Evolutionary conservation across 345 rosid species (phyloP), one percentile per base, ranked within the genome.

Genomic region (Linum trigynum): DNA sequence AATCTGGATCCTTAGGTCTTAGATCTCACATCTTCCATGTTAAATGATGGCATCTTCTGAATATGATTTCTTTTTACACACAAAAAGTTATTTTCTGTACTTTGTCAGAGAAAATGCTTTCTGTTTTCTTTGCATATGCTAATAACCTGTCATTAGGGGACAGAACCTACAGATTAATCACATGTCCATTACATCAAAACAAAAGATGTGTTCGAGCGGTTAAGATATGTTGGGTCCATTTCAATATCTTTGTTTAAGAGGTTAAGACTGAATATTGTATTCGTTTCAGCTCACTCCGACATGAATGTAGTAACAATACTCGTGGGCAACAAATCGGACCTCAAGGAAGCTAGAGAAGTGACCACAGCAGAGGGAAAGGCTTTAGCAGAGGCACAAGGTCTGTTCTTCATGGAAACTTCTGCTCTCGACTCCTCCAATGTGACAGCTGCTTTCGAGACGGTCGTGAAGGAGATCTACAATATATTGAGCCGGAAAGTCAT

Each of bases 361-460:
- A 14, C 65, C 12, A 60, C 59, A 3, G 71, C 65, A 45, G 71
- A 67, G 60, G 71, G 71, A 45, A 67, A 67, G 42, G 36, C 59
- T 10, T 60, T 67, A 58, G 71, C 71, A 48, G 71, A 67, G 57
- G 59, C 65, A 50, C 65, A 67, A 43, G 71, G 71, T 14, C 48
- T 67, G 43, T 67, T 67, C 23, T 67, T 67, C 8, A 67, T 67
- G 57, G 71, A 67, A 48, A 67, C 71, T 11, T 67, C 71, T 12
- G 71, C 71, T 37, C 71, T 67, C 15, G 71, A 67, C 51, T 67
- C 71, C 0, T 45, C 65, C 16, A 67, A 67, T 37, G 71, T 67
- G 3, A 42, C n/a, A 5, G 36, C 59, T 50, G 71, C 65, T 1
- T 67, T 67, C 51, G 45, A 67, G 59, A 67, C 38, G 16, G 71